Evolutionary conservation across 108 stramenopile genomes (phyloP).

Genomic region (Fragilariopsis cylindrus): DNA sequence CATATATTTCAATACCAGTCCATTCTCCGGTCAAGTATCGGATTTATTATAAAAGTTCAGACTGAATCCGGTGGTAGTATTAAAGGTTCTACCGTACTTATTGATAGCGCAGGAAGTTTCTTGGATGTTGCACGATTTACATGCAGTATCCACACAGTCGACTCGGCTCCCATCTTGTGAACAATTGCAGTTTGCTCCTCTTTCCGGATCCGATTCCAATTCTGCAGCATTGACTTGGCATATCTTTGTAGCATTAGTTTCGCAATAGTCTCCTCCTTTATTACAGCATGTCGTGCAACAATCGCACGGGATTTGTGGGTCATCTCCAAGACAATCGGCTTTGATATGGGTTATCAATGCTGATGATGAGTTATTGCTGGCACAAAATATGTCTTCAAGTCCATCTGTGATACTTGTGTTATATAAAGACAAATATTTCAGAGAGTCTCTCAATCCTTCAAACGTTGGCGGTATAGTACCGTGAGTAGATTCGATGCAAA

Average conservation of each 20-base stretch:
- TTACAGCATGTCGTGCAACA: constrained; percentile 3
- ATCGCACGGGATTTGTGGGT: background rate
- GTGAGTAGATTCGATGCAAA: too few relatives aligned
- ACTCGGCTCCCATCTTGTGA: background rate
- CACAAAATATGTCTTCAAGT: background rate
- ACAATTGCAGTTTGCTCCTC: background rate
- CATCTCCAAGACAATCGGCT: constrained; percentile 2
- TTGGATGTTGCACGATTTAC: background rate
- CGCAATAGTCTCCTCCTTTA: background rate
- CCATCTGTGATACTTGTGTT: background rate
- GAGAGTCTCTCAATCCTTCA: too few relatives aligned
- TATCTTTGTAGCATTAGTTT: background rate
- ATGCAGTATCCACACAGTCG: background rate
- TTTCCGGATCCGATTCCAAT: background rate
- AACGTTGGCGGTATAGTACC: too few relatives aligned
- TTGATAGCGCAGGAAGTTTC: background rate
- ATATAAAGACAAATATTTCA: background rate
- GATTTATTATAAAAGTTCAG: background rate
- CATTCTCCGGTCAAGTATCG: background rate
- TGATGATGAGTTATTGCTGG: background rate
- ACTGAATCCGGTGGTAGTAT: background rate
- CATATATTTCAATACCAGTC: background rate
- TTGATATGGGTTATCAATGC: background rate
- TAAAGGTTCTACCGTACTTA: background rate
- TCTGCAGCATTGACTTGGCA: background rate